Evolutionary conservation across 1,284 basidiomycete species (phyloP).

Genomic region (Tetrapyrgos nigripes): DNA sequence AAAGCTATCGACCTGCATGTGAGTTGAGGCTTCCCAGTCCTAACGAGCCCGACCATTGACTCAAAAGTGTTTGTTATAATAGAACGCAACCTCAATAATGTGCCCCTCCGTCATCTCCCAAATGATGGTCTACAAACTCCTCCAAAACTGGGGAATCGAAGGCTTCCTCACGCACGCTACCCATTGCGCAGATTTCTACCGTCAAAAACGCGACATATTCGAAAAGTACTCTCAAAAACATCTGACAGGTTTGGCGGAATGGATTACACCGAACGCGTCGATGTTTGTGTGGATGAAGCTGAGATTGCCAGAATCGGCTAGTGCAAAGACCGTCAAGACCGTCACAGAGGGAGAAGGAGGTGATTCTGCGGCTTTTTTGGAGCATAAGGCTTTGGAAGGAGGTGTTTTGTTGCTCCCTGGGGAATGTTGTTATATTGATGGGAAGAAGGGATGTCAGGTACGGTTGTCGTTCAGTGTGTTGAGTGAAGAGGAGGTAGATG

Average conservation of each 20-base stretch:
- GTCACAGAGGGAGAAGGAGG: too few species aligned
- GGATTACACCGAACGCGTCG: conserved; percentile 62
- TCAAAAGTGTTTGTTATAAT: too few species aligned
- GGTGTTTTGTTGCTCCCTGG: conserved; percentile 68
- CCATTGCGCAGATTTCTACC: conserved; percentile 58
- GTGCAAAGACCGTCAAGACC: not conserved
- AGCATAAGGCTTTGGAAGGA: conserved; percentile 54
- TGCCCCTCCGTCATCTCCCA: conserved; percentile 58
- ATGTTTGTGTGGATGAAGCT: conserved; percentile 51
- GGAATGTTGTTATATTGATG: conserved; percentile 47
- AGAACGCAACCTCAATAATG: conserved; percentile 50
- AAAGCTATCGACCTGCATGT: conserved; percentile 15
- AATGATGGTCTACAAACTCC: conserved; percentile 53
- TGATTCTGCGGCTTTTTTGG: conserved; percentile 56
- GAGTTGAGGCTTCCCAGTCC: not conserved
- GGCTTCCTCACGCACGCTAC: conserved; percentile 60
- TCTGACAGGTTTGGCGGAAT: conserved; percentile 55
- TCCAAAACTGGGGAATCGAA: conserved; percentile 55
- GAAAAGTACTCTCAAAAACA: conserved; percentile 55
- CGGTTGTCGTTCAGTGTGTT: conserved; percentile 55
- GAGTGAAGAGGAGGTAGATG: conserved; percentile 49
- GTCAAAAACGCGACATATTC: conserved; percentile 53
- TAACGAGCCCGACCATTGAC: conserved; percentile 34
- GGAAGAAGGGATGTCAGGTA: conserved; percentile 46
- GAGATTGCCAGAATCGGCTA: not conserved